These are phyloP conservation scores for Sporobolomyces pararoseus DNA, from an alignment of 768 basidiomycete species.

Conservation along the genomic window DNA sequence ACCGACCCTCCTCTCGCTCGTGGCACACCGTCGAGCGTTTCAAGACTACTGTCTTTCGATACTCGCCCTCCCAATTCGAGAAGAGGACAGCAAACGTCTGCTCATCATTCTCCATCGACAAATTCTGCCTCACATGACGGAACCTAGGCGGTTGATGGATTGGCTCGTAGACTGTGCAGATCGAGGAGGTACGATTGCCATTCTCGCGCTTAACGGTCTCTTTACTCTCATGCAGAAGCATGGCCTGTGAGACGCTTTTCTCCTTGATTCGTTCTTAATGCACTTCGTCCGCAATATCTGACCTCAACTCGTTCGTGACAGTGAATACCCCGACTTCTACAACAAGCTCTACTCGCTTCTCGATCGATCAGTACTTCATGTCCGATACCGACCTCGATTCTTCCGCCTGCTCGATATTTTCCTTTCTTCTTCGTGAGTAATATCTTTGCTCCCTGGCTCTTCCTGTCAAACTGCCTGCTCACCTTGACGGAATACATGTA, in stretches of 20 bases:
- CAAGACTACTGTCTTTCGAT: constrained; percentile 74
- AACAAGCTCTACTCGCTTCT: constrained; percentile 84
- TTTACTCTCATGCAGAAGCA: constrained; percentile 88
- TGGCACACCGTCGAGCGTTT: constrained; percentile 75
- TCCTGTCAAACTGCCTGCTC: neutral
- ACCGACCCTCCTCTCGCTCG: constrained; percentile 57
- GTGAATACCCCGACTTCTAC: constrained; percentile 95
- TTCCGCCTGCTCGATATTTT: constrained; percentile 89
- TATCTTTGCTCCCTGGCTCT: neutral
- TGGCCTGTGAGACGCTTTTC: constrained; percentile 65
- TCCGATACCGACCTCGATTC: constrained; percentile 89
- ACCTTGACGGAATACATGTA: constrained; percentile 48
- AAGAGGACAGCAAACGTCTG: constrained; percentile 55
- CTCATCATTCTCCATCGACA: constrained; percentile 77
- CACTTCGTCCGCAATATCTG: too few relatives aligned
- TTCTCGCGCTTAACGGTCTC: constrained; percentile 84
- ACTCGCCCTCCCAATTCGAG: constrained; percentile 52
- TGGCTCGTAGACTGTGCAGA: constrained; percentile 84
- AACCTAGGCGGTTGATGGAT: constrained; percentile 79
- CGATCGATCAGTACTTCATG: constrained; percentile 79
- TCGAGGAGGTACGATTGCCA: constrained; percentile 71
- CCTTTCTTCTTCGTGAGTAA: constrained; percentile 83
- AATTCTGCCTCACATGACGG: constrained; percentile 75
- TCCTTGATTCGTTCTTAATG: too few relatives aligned
- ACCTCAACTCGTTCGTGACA: constrained; percentile 47